Conservation (phyloP, 192 early-diverging fungal genomes). For the Umbelopsis isabellina region DNA sequence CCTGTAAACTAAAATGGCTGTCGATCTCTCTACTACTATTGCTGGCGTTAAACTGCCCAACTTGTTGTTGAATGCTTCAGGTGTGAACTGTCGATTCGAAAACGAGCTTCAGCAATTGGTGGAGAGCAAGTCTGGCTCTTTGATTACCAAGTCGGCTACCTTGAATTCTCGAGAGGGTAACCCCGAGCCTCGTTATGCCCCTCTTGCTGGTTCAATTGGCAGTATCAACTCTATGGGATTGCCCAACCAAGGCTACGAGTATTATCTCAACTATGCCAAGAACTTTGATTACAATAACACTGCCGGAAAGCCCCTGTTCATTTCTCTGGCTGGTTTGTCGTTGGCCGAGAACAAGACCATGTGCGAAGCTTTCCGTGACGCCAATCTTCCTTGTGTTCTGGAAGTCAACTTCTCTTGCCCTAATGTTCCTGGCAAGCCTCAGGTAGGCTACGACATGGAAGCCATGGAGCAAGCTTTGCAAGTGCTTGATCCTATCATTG, state of each 20-base stretch:
- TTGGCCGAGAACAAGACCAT: constrained; percentile 39
- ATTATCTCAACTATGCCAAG: constrained; percentile 39
- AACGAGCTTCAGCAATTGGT: constrained; percentile 34
- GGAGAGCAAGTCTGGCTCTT: constrained; percentile 37
- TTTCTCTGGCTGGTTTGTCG: constrained; percentile 38
- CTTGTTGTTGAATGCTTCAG: constrained; percentile 42
- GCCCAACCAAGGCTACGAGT: constrained; percentile 41
- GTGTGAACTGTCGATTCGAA: constrained; percentile 35
- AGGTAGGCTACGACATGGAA: constrained; percentile 41
- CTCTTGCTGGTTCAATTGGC: constrained; percentile 24
- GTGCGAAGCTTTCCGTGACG: constrained; percentile 37
- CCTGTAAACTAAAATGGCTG: constrained; percentile 23
- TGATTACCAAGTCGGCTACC: constrained; percentile 43
- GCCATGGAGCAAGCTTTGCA: constrained; percentile 40
- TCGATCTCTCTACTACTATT: constrained; percentile 40
- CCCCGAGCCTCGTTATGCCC: constrained; percentile 37
- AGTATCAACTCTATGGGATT: constrained; percentile 45
- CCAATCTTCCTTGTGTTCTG: constrained; percentile 31
- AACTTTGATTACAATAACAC: constrained; percentile 35
- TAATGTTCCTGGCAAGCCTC: constrained; percentile 43
- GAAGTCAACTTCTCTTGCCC: constrained; percentile 45
- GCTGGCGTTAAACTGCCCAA: constrained; percentile 39
- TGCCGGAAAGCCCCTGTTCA: constrained; percentile 35
- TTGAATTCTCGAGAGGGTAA: constrained; percentile 38
- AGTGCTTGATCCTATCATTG: constrained; percentile 35